Evolutionary conservation across 371 early-diverging fungal genomes (phyloP), one percentile per base, ranked within the genome.

Genomic region (Mucor velutinosus): DNA sequence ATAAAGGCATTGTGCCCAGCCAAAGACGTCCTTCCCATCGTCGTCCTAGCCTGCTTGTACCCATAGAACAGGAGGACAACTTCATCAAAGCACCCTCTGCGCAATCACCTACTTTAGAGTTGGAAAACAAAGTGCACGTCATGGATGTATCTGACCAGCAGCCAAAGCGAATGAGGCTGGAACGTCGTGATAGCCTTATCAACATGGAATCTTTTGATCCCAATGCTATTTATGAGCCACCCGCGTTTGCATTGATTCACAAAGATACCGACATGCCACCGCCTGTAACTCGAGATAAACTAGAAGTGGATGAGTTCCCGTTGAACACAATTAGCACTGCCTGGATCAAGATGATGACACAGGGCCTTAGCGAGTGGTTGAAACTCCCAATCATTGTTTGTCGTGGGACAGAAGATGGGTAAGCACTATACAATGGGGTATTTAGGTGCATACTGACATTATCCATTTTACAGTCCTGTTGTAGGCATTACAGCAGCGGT

Each of bases 261-360:
- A 65, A 58, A 41, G 87, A 88, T 66, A 75, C 76, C 45, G 84
- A 86, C 60, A 83, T 87, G 62, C 89, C 90, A 2, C 88, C 87
- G 11, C 84, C 89, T 0, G 76, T 88, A 23, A 79, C 79, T 27
- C 55, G 83, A 29, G 90, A 90, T 67, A 66, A 69, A 33, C 64
- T 90, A 29, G 78, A 76, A 32, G 78, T 90, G 58, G 86, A 86
- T 19, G 90, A 90, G 43, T 89, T 87, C 57, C 85, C 83, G 12
- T 60, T 68, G 2, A 81, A 84, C 4, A 75, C 77, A 14, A 87
- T 86, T 33, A 81, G 81, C 51, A 89, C 89, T 2, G 85, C 78
- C 0, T 90, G 88, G 87, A 89, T 90, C 55, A 90, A 89, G 56
- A 86, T 90, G 80, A 84, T 89, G 66, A 90, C 87, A 53, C 87